phyloP scores from a whole-genome alignment of 1,139 yeast genomes.

The Hansenula sp. region DNA sequence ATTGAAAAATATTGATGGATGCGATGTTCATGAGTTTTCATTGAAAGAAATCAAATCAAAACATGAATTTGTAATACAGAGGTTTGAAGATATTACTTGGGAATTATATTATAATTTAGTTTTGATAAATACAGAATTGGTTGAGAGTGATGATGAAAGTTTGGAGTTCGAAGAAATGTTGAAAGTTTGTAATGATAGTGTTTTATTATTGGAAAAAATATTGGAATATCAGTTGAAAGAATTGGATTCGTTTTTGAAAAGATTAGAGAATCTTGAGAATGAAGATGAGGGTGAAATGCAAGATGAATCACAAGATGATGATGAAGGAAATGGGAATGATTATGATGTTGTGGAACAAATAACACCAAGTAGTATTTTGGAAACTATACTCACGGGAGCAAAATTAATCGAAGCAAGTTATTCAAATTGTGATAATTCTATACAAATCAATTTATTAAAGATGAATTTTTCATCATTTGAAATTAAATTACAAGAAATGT shows the following conservation, averaged over 20 bases:
- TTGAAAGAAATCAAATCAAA: conserved; percentile 31
- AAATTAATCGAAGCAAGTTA: conserved; percentile 24
- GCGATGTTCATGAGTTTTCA: conserved; percentile 27
- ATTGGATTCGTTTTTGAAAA: conserved; percentile 17
- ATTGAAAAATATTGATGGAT: conserved; percentile 36
- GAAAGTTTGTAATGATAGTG: conserved; percentile 8
- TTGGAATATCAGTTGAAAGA: conserved; percentile 22
- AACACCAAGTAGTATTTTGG: conserved; percentile 26
- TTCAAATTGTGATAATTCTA: conserved; percentile 20
- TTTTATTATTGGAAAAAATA: conserved; percentile 11
- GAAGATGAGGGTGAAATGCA: conserved; percentile 8
- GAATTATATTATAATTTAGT: conserved; percentile 44
- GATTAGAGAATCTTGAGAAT: conserved; percentile 8
- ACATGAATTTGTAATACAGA: conserved; percentile 20
- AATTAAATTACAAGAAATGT: conserved; percentile 21
- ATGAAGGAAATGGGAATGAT: conserved; percentile 8
- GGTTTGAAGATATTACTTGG: conserved; percentile 23
- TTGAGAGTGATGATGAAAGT: conserved; percentile 20
- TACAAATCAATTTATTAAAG: conserved; percentile 22
- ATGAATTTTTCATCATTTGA: conserved; percentile 10
- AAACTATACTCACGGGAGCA: conserved; percentile 26
- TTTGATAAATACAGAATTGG: conserved; percentile 39
- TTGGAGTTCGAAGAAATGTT: conserved; percentile 9
- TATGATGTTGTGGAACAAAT: conserved; percentile 23
- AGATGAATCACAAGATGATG: background rate